Evolutionary conservation across 1,284 basidiomycete genomes (phyloP), one percentile per base, ranked within the genome.

Genomic region (Mycena citricolor): DNA sequence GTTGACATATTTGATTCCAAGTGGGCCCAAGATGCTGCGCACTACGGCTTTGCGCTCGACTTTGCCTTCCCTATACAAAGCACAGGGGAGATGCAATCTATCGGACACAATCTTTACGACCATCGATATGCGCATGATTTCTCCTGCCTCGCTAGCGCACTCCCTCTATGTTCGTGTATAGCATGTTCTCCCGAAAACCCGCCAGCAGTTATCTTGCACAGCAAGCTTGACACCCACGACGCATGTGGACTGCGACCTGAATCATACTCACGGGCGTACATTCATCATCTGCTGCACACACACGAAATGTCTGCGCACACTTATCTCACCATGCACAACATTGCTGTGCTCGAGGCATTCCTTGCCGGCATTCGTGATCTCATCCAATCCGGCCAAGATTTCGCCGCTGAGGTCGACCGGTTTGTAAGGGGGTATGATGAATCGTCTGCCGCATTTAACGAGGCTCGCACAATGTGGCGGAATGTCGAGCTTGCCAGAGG

Each of bases 271-370:
- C 77, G 83, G n/a, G 83, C 85, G 2, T 91, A 91, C 54, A 41
- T 89, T 23, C 87, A 92, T 59, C 90, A 92, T 56, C 76, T 92
- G 10, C 67, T 91, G 31, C 82, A 86, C 41, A 90, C 89, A 7
- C 89, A 92, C 64, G 89, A 92, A 61, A 90, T 92, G 89, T 80
- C 82, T 0, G 82, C 86, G 1, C 85, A 90, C 54, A 60, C 86
- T 4, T 61, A 90, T 24, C 73, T 92, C 10, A 73, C 72, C 8
- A 70, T 81, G 64, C 90, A 92, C 61, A 92, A 91, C 54, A 67
- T 89, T 21, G 62, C 74, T 1, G 71, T 90, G 2, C 64, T 88
- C 21, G 76, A 81, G 33, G 60, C 65, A 1, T 88, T 92, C 61
- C 77, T 89, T 42, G 64, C 62, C 0, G 76, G 76, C 0, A 64